phyloP scores from a whole-genome alignment of 805 yeast species.

The Kockiozyma suomiensis region DNA sequence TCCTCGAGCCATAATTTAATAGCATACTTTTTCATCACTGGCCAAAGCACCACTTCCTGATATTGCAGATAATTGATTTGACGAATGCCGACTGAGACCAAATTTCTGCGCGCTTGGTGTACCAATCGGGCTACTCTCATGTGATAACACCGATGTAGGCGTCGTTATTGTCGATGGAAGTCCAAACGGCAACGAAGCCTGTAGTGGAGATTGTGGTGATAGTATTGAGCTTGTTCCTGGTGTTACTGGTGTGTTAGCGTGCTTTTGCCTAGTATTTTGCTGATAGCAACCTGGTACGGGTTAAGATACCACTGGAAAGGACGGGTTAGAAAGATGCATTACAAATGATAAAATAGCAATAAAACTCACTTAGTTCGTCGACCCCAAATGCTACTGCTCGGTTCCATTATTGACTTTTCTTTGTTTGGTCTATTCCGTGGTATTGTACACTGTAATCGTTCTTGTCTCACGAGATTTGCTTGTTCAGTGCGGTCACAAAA shows the following conservation, averaged over 20 bases:
- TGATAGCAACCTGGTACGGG: neutral
- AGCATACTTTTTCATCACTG: slow-evolving; percentile 11
- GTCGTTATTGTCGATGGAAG: neutral
- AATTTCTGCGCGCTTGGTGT: neutral
- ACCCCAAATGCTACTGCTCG: slow-evolving; percentile 18
- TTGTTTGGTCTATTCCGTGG: neutral
- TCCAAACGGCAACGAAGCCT: slow-evolving; percentile 9
- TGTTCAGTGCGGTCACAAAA: too few species aligned
- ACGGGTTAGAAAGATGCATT: neutral
- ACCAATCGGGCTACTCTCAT: slow-evolving; percentile 6
- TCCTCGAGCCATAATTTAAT: neutral
- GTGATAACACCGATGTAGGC: slow-evolving; percentile 10
- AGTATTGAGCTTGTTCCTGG: slow-evolving; percentile 18
- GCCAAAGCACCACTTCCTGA: slow-evolving; percentile 5
- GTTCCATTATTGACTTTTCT: slow-evolving; percentile 7
- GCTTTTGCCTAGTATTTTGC: too few species aligned
- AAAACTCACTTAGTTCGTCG: slow-evolving; percentile 21
- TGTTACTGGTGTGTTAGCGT: too few species aligned
- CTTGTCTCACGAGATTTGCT: too few species aligned
- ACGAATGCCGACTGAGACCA: neutral
- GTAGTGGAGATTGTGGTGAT: neutral
- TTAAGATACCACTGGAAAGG: neutral
- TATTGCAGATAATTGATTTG: neutral
- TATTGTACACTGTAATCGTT: neutral
- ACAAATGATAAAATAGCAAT: neutral